Conservation (phyloP, 345 rosid species). For the Bruguiera parviflora region DNA sequence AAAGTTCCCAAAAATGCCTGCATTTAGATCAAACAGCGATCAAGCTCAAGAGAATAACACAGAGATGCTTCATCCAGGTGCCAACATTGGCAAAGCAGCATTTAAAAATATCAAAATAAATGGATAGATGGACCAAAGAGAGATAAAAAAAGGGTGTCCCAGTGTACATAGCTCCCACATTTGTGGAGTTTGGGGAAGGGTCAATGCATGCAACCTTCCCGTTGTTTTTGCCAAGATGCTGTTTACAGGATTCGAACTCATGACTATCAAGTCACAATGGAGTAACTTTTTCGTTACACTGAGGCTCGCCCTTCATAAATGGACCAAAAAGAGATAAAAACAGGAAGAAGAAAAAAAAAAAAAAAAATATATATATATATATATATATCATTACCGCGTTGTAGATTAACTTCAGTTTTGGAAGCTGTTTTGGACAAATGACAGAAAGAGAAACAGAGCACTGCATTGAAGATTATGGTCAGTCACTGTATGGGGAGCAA, state of each 20-base stretch:
- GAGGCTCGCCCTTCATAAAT: not conserved
- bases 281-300: not conserved
- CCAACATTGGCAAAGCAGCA: not conserved
- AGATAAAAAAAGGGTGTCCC: too few species aligned
- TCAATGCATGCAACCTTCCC: too few species aligned
- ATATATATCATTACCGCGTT: constrained; percentile 50
- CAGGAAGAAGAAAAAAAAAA: not conserved
- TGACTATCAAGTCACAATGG: too few species aligned
- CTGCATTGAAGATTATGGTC: constrained; percentile 47
- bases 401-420: constrained; percentile 74
- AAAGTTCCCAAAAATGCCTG: not conserved
- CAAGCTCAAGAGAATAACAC: not conserved
- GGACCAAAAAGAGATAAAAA: not conserved
- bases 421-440: constrained; percentile 88
- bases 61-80: not conserved
- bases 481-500: constrained; percentile 18
- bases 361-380: too few species aligned
- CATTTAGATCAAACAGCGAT: not conserved
- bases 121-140: too few species aligned
- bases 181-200: too few species aligned
- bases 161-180: too few species aligned
- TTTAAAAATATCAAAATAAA: not conserved
- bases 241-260: too few species aligned
- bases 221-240: too few species aligned
- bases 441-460: constrained; percentile 77